phyloP scores from a whole-genome alignment of 2,329 filamentous ascomycete genomes.

The Hypoxylon rubiginosum region DNA sequence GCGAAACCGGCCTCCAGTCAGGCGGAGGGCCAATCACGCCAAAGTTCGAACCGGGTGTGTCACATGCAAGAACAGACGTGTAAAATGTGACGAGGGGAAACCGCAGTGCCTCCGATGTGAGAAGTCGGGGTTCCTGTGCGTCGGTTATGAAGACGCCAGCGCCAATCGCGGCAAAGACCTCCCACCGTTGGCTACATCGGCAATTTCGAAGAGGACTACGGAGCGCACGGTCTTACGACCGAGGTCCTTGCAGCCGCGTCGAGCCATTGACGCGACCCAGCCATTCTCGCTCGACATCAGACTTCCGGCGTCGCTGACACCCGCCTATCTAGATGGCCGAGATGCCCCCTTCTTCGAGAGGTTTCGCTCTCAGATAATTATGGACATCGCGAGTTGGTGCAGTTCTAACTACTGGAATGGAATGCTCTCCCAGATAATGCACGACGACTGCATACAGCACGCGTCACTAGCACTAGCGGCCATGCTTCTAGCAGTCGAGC shows the following conservation, averaged over 20 bases:
- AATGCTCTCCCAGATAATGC: slow-evolving; percentile 38
- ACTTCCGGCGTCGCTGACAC: slow-evolving; percentile 34
- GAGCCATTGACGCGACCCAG: neutral
- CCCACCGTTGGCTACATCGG: slow-evolving; percentile 3
- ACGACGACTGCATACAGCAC: slow-evolving; percentile 41
- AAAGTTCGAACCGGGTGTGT: slow-evolving; percentile 44
- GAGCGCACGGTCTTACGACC: slow-evolving; percentile 25
- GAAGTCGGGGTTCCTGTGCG: slow-evolving; percentile 39
- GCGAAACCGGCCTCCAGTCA: slow-evolving; percentile 31
- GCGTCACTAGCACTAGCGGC: slow-evolving; percentile 40
- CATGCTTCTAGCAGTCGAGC: slow-evolving; percentile 42
- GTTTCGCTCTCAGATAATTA: slow-evolving; percentile 39
- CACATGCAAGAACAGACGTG: slow-evolving; percentile 43
- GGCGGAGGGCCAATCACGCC: slow-evolving; percentile 39
- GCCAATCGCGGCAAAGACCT: slow-evolving; percentile 10
- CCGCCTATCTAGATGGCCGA: slow-evolving; percentile 31
- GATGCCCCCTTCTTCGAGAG: slow-evolving; percentile 44
- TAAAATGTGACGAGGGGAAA: slow-evolving; percentile 46
- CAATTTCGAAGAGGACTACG: slow-evolving; percentile 2
- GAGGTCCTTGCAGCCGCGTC: slow-evolving; percentile 19
- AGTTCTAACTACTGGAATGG: slow-evolving; percentile 38
- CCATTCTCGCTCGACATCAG: slow-evolving; percentile 14
- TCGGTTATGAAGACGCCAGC: slow-evolving; percentile 35
- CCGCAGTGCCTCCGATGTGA: slow-evolving; percentile 41
- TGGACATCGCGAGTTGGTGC: slow-evolving; percentile 41